Conservation (phyloP, 106 monocot species). For the Dactylorhiza incarnata region DNA sequence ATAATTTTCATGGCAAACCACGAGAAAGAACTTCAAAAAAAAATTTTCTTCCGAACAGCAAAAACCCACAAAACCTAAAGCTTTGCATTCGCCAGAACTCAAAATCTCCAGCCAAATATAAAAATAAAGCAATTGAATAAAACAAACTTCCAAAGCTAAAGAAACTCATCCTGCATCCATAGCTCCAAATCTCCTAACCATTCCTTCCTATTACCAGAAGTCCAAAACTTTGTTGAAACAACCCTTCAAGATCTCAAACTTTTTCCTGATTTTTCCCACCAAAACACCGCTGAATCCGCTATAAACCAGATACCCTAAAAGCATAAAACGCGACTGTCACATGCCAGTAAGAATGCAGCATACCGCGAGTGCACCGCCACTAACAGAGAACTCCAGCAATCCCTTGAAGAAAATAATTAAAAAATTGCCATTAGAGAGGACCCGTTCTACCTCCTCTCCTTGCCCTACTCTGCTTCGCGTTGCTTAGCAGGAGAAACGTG, state of each 20-base stretch:
- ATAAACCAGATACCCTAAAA: conserved; percentile 7
- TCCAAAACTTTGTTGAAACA: conserved; percentile 12
- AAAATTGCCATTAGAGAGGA: background rate
- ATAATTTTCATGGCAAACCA: conserved; percentile 4
- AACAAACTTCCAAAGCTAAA: background rate
- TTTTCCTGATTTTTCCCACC: conserved; percentile 10
- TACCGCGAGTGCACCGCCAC: background rate
- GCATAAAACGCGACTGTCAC: background rate
- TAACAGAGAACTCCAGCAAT: background rate
- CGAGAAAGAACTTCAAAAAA: background rate
- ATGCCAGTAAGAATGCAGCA: background rate
- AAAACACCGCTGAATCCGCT: conserved; percentile 1
- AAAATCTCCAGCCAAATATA: background rate
- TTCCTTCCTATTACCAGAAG: background rate
- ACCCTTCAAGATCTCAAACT: conserved; percentile 14
- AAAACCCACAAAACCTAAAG: conserved; percentile 1
- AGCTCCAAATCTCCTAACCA: conserved; percentile 4
- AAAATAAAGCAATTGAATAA: background rate
- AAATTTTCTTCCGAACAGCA: background rate
- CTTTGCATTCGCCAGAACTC: background rate
- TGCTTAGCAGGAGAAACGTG: background rate
- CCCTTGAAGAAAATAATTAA: background rate
- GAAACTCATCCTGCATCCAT: background rate
- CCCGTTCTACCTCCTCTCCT: background rate
- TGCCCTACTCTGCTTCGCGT: background rate